Conservation (phyloP, 1,284 basidiomycete species). For the Puccinia horiana region DNA sequence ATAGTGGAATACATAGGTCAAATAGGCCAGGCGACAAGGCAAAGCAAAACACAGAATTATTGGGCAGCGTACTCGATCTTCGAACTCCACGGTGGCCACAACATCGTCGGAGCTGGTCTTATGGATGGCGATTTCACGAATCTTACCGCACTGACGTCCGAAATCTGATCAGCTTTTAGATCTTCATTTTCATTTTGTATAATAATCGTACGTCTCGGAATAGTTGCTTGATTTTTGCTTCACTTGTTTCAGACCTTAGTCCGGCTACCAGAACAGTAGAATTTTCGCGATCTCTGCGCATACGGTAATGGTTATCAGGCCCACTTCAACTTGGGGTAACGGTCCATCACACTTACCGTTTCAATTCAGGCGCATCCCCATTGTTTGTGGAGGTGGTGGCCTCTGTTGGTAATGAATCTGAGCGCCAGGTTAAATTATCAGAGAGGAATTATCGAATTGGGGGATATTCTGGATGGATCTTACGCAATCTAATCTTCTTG, state of each 20-base stretch:
- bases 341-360: slow-evolving; percentile 8
- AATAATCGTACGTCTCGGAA: slow-evolving; percentile 76
- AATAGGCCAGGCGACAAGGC: slow-evolving; percentile 39
- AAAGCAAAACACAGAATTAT: background rate
- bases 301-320: background rate
- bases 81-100: slow-evolving; percentile 80
- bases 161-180: background rate
- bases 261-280: slow-evolving; percentile 83
- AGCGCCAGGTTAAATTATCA: background rate
- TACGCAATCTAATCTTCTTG: slow-evolving; percentile 33
- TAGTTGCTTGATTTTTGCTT: slow-evolving; percentile 70
- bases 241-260: slow-evolving; percentile 66
- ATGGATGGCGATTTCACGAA: slow-evolving; percentile 77
- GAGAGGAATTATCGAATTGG: background rate
- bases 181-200: background rate
- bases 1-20: background rate
- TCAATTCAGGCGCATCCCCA: slow-evolving; percentile 5
- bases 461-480: background rate
- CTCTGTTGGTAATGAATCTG: background rate
- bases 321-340: background rate
- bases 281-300: slow-evolving; percentile 85
- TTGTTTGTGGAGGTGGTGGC: slow-evolving; percentile 4
- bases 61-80: slow-evolving; percentile 63
- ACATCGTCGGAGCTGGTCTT: slow-evolving; percentile 61
- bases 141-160: slow-evolving; percentile 70